Evolutionary conservation across 176 grass and related monocot genomes (phyloP), one percentile per base, ranked within the genome.

Genomic region (Saccharum spontaneum): DNA sequence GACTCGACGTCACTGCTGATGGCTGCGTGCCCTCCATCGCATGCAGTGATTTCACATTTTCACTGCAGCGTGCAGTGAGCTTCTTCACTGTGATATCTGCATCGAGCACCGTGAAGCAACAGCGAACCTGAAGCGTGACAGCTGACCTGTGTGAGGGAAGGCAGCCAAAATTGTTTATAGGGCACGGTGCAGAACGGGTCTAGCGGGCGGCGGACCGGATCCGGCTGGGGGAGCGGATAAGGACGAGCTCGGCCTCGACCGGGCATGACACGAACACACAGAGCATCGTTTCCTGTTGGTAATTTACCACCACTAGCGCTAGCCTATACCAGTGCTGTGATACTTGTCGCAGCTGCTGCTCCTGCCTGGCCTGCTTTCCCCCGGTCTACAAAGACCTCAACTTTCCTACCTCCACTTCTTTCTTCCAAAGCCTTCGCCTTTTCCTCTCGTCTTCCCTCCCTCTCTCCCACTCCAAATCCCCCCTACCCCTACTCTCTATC

Each of bases 371-470:
- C 67, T 50, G 63, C 78, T 48, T 69, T 76, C 72, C 75, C 75
- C 49, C 82, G 79, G 72, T 87, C 89, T 90, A 88, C 88, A 88
- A 88, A 90, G 78, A 28, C 77, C 79, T 79, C 76, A 54, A 38
- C 82, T 79, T 88, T 81, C 88, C 68, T 54, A 34, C 55, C 55
- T 54, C 69, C 86, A 14, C 86, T 76, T 74, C 83, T 45, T 24
- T 20, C 15, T 73, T 39, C 66, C 89, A 62, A 79, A 83, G 71
- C 69, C 67, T 37, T 37, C 5, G 37, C 36, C 69, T 73, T 69
- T 60, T 62, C 4, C 13, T 28, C 69, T 26, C 69, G 40, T 4
- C 37, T 10, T 10, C 16, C 23, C 45, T 14, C 46, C 67, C 18
- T 12, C 20, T 5, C 23, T 1, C 36, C 37, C 34, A 37, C 16